phyloP scores from a whole-genome alignment of 176 grass and related monocot genomes.

The Carex scoparia region DNA sequence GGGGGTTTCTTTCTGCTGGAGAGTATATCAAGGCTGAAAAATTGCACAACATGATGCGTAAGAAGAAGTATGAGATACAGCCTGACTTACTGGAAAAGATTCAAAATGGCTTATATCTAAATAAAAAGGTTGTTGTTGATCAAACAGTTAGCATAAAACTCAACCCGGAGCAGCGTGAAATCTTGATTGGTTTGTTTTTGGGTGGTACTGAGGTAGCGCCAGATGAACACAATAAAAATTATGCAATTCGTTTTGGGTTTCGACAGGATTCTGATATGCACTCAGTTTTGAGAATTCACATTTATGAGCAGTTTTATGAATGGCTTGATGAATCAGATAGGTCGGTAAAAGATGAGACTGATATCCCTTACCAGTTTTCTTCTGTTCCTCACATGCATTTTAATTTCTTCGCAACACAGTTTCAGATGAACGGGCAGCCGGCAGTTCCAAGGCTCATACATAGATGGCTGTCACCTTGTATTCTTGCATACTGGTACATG shows the following conservation, averaged over 20 bases:
- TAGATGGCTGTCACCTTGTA: constrained; percentile 76
- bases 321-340: constrained; percentile 62
- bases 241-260: constrained; percentile 67
- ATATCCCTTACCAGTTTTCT: constrained; percentile 61
- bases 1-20: constrained; percentile 56
- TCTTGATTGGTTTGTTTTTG: constrained; percentile 87
- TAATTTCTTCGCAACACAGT: constrained; percentile 82
- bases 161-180: constrained; percentile 79
- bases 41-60: constrained; percentile 73
- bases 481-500: constrained; percentile 98
- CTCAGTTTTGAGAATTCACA: constrained; percentile 63
- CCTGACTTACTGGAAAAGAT: constrained; percentile 60
- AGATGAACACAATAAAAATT: constrained; percentile 46
- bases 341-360: constrained; percentile 42
- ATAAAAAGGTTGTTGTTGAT: constrained; percentile 51
- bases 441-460: constrained; percentile 78
- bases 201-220: constrained; percentile 69
- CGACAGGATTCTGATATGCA: constrained; percentile 52
- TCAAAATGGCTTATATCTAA: constrained; percentile 47
- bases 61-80: constrained; percentile 75
- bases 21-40: constrained; percentile 78
- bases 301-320: constrained; percentile 85
- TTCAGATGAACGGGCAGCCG: constrained; percentile 50
- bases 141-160: constrained; percentile 73
- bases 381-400: constrained; percentile 73